phyloP scores from a whole-genome alignment of 1,284 basidiomycete species.

The Mycena sp. region DNA sequence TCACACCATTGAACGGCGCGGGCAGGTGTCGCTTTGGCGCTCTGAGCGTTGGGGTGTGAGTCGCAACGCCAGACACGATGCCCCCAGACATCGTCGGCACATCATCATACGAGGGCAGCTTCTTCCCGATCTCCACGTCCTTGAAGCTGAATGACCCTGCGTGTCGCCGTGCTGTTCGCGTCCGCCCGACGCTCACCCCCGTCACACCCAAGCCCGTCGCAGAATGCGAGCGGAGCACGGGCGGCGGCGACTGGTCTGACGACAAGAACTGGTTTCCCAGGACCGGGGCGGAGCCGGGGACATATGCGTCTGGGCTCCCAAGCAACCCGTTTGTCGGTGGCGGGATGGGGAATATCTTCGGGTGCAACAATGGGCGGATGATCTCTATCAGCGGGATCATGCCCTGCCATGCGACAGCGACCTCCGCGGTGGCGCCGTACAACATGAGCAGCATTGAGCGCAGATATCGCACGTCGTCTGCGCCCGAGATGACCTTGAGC shows the following conservation, averaged over 20 bases:
- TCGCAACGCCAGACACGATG: constrained; percentile 42
- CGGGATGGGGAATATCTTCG: constrained; percentile 42
- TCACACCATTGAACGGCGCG: constrained; percentile 42
- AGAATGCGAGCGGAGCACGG: constrained; percentile 36
- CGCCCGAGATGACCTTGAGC: constrained; percentile 77
- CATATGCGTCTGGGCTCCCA: constrained; percentile 31
- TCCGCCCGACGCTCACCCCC: constrained; percentile 50
- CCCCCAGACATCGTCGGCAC: constrained; percentile 46
- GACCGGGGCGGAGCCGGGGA: constrained; percentile 31
- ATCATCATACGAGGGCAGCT: constrained; percentile 73
- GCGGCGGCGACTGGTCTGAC: constrained; percentile 32
- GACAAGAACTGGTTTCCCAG: constrained; percentile 14
- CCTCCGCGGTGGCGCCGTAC: constrained; percentile 91
- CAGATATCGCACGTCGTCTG: constrained; percentile 89
- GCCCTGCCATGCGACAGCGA: constrained; percentile 85
- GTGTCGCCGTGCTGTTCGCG: constrained; percentile 79
- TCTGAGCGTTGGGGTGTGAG: constrained; percentile 56
- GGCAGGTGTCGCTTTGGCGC: constrained; percentile 53
- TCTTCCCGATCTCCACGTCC: constrained; percentile 89
- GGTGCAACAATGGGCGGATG: constrained; percentile 71
- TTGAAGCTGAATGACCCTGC: constrained; percentile 93
- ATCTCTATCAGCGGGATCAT: constrained; percentile 81
- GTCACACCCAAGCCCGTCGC: constrained; percentile 35
- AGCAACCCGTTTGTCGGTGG: constrained; percentile 33
- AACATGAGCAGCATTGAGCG: constrained; percentile 90